Conservation (phyloP, 805 yeast genomes). For the Saccharomycopsis sp. region DNA sequence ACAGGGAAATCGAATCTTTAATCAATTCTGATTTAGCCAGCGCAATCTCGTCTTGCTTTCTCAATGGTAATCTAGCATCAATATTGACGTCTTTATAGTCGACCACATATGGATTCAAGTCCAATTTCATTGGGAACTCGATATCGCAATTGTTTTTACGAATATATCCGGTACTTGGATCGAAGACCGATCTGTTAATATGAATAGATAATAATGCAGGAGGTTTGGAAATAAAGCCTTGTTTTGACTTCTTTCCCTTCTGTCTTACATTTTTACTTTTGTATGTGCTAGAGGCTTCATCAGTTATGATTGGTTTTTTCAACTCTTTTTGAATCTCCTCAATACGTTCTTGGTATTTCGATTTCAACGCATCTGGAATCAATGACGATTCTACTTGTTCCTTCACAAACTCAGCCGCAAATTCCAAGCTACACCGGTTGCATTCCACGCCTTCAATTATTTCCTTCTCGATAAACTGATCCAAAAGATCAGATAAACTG, state of each 20-base stretch:
- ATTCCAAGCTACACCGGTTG: slow-evolving; percentile 77
- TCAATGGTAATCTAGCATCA: slow-evolving; percentile 75
- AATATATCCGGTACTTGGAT: slow-evolving; percentile 74
- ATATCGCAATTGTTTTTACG: slow-evolving; percentile 81
- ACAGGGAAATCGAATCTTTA: slow-evolving; percentile 5
- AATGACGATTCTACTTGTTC: slow-evolving; percentile 30
- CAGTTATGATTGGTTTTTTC: slow-evolving; percentile 62
- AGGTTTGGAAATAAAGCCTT: slow-evolving; percentile 69
- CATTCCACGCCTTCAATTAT: slow-evolving; percentile 91
- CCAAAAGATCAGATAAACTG: slow-evolving; percentile 46
- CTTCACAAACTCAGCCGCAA: slow-evolving; percentile 46
- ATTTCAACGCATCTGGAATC: slow-evolving; percentile 24
- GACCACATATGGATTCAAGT: slow-evolving; percentile 64
- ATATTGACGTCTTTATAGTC: slow-evolving; percentile 62
- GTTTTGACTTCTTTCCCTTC: slow-evolving; percentile 78
- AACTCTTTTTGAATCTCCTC: slow-evolving; percentile 47
- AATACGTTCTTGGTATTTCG: slow-evolving; percentile 36
- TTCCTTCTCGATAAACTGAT: slow-evolving; percentile 72
- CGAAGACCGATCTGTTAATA: slow-evolving; percentile 89
- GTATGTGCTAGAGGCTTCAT: slow-evolving; percentile 65
- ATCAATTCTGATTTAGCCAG: slow-evolving; percentile 5
- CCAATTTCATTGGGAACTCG: slow-evolving; percentile 63
- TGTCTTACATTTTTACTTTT: slow-evolving; percentile 70
- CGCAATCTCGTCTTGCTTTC: slow-evolving; percentile 41
- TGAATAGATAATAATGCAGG: slow-evolving; percentile 82